phyloP scores from a whole-genome alignment of 2,329 filamentous ascomycete species.

The Gyromitra esculenta region DNA sequence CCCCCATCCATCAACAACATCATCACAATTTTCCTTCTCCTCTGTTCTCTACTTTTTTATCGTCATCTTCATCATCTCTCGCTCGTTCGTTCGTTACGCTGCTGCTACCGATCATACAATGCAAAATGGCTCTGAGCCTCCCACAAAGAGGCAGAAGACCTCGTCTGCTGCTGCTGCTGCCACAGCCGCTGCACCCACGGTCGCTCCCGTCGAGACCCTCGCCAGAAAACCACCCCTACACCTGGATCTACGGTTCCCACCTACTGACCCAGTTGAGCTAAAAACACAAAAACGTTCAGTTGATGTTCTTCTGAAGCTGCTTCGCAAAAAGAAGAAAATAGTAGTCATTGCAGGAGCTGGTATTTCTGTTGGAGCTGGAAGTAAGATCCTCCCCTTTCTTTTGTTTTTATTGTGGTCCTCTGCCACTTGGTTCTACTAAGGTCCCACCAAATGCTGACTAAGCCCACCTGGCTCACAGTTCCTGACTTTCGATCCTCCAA shows the following conservation, averaged over 20 bases:
- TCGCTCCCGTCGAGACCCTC: conserved; percentile 42
- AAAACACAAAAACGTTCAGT: conserved; percentile 71
- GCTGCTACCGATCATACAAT: conserved; percentile 56
- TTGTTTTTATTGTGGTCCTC: conserved; percentile 50
- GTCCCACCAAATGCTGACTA: conserved; percentile 50
- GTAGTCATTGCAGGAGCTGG: conserved; percentile 95
- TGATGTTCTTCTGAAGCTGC: conserved; percentile 74
- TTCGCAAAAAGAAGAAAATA: conserved; percentile 93
- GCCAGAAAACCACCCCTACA: conserved; percentile 74
- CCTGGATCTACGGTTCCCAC: conserved; percentile 71
- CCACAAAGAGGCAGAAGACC: conserved; percentile 78
- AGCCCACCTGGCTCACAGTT: conserved; percentile 65
- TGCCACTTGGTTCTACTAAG: conserved; percentile 44
- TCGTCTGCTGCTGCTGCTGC: conserved; percentile 58
- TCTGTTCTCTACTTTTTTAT: conserved; percentile 62
- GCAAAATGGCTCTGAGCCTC: conserved; percentile 71
- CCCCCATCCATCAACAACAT: conserved; percentile 45
- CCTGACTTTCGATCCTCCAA: conserved; percentile 94
- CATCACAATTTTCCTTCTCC: conserved; percentile 59
- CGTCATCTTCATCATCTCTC: conserved; percentile 25
- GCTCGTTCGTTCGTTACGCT: conserved; percentile 62
- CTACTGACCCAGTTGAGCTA: conserved; percentile 58
- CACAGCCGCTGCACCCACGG: conserved; percentile 35
- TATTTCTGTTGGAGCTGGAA: conserved; percentile 95
- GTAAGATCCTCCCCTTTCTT: conserved; percentile 65